Conservation (phyloP, 495 filamentous ascomycete genomes). For the Aspergillus sparsus region DNA sequence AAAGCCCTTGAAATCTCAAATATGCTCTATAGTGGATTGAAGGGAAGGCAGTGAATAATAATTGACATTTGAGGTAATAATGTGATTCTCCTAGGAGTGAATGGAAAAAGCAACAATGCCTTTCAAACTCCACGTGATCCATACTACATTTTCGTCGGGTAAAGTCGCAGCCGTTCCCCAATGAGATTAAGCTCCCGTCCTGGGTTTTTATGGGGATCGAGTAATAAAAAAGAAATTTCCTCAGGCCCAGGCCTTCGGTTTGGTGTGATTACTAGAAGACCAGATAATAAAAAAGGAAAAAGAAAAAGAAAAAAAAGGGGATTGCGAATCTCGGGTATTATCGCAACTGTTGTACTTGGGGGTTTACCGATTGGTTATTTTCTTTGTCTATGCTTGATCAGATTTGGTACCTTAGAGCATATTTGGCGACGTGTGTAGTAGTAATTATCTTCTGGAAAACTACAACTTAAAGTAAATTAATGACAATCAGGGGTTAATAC, state of each 20-base stretch:
- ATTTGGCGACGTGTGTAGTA: too few species aligned
- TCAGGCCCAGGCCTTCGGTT: not conserved
- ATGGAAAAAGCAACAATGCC: slow-evolving; percentile 8
- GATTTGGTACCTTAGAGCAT: not conserved
- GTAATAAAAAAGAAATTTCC: not conserved
- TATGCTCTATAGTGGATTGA: not conserved
- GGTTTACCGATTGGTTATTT: too few species aligned
- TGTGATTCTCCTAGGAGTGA: not conserved
- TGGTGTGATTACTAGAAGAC: not conserved
- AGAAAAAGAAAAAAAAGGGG: too few species aligned
- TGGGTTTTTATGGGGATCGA: not conserved
- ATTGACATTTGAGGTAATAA: not conserved
- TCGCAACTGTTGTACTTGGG: too few species aligned
- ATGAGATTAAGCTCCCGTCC: not conserved
- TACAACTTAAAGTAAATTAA: too few species aligned
- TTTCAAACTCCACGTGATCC: slow-evolving; percentile 23
- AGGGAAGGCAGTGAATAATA: slow-evolving; percentile 7
- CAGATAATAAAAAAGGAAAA: too few species aligned
- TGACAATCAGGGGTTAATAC: too few species aligned
- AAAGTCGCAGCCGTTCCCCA: slow-evolving; percentile 22
- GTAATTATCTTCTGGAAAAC: too few species aligned
- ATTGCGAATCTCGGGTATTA: too few species aligned
- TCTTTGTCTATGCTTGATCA: not conserved
- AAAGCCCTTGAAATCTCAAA: not conserved
- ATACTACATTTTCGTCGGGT: slow-evolving; percentile 28